Evolutionary conservation across 148 eudicot species (phyloP), one percentile per base, ranked within the genome.

Genomic region (Persicaria maculosa): DNA sequence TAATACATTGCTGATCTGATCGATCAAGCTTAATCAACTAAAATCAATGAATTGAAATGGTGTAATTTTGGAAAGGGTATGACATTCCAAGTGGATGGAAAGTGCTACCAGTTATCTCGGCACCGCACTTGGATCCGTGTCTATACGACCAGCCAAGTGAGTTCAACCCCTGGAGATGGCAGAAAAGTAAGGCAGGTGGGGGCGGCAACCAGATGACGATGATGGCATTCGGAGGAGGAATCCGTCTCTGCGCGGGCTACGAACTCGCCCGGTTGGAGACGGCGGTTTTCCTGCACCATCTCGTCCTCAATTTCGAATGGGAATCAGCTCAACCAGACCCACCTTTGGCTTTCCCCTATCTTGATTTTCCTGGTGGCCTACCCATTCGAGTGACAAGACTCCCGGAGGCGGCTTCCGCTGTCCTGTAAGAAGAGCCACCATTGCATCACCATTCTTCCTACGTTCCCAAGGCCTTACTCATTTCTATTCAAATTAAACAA

Each of bases 41-140:
- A n/a, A n/a, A n/a, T n/a, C 47, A 59, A 44, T 81, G n/a, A n/a
- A n/a, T n/a, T n/a, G n/a, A n/a, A n/a, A n/a, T n/a, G n/a, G n/a
- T n/a, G n/a, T n/a, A n/a, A n/a, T n/a, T n/a, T n/a, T n/a, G n/a
- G n/a, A 78, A 86, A 93, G 98, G 98, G 44, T 87, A 88, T 88
- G 98, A 94, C 88, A 94, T 94, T 88, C 98, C 97, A 86, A 74
- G 96, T 81, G 98, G 98, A 22, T 94, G 98, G 98, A 94, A 94
- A 84, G 98, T 94, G 83, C 78, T 94, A 79, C 98, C 98, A 68
- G 98, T 94, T 76, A 83, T 94, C 69, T 84, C 97, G 79, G 96
- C 98, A 61, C 95, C 85, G 86, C 97, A 93, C 80, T 91, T 93
- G 84, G 98, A 93, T 91, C 74, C 91, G 82, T 75, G 91, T 46